A percentile compares a stretch with the other conserved stretches of the same genome.
phyloP scores from a whole-genome alignment of 192 early-diverging fungal genomes.

The Haplosporangium gracile region DNA sequence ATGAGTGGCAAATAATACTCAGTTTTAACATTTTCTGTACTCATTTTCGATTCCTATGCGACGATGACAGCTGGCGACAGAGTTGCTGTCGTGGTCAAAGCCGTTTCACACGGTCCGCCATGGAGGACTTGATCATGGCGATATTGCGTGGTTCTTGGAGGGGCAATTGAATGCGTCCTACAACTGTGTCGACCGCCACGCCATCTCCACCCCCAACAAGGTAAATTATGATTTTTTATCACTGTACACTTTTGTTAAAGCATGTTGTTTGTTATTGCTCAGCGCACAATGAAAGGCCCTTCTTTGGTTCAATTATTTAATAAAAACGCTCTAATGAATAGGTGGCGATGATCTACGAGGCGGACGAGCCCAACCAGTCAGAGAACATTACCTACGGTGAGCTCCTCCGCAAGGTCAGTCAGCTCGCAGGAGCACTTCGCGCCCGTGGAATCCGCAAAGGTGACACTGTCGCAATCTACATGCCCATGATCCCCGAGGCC shows the following conservation, averaged over 20 bases:
- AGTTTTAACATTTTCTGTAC: neutral
- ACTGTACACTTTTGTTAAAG: neutral
- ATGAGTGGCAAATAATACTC: too few relatives aligned
- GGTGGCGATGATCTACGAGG: conserved; percentile 89
- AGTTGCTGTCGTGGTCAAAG: conserved; percentile 83
- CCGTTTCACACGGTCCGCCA: conserved; percentile 79
- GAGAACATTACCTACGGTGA: conserved; percentile 86
- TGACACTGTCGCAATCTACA: conserved; percentile 95
- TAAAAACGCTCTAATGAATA: conserved; percentile 19
- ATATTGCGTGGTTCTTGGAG: conserved; percentile 94
- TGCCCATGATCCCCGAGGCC: conserved; percentile 98
- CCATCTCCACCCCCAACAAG: conserved; percentile 77
- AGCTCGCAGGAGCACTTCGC: conserved; percentile 86
- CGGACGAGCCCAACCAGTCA: conserved; percentile 87
- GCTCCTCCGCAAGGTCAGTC: conserved; percentile 84
- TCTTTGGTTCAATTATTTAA: neutral
- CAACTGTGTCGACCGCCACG: conserved; percentile 98
- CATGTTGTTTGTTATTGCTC: neutral
- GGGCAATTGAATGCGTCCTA: conserved; percentile 91
- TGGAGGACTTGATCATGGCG: conserved; percentile 84
- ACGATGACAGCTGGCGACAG: conserved; percentile 69
- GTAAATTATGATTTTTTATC: conserved; percentile 47
- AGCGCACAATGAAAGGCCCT: neutral
- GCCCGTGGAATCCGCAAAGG: conserved; percentile 91
- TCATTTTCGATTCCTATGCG: neutral